Base-by-base conservation (phyloP, 805 yeast species). In the Saccharomycopsis guyanensis region DNA sequence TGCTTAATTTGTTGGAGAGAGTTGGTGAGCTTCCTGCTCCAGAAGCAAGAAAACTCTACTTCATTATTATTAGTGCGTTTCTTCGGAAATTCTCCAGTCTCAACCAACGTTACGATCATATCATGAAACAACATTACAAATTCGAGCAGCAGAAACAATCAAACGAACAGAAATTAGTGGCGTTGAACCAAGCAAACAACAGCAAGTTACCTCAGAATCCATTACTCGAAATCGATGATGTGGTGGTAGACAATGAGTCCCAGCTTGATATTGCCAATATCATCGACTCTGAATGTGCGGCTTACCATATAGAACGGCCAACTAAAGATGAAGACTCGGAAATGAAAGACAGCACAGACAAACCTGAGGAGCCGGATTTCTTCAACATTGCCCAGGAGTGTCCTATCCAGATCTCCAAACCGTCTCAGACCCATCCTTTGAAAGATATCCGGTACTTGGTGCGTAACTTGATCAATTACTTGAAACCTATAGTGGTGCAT, bases 381-480 rank as follows among this genome's bases (percentile, higher is more conserved):
- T 86, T 88, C 55, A 95, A 87, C 59, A 75, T 94, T 46, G 98
- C 93, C 58, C 89, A 95, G 19, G 88, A 97, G 0, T 84, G 96
- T 0, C 93, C 93, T 64, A 89, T 86, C 59, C 97, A 93, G 64
- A 82, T 93, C 51, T 80, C 87, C 6, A 86, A 80, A 33, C 27
- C 27, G 16, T 57, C 72, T 1, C 65, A 63, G 5, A 66, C 70
- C 18, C 91, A 85, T 52, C 86, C 88, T 13, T 66, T 86, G 42
- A 87, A 87, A 56, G 96, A 91, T 59, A 89, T 96, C 1, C 76
- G 94, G 39, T 85, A 85, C 56, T 66, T 93, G 29, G 86, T 88
- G 73, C 78, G 91, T 54, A 88, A 94, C 5, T 66, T 93, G 46
- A 76, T 91, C 81, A 84, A 88, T 3, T 93, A 91, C 59, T 68